Conservation (phyloP, 1,284 basidiomycete genomes). For the Ceratobasidium sp. region DNA sequence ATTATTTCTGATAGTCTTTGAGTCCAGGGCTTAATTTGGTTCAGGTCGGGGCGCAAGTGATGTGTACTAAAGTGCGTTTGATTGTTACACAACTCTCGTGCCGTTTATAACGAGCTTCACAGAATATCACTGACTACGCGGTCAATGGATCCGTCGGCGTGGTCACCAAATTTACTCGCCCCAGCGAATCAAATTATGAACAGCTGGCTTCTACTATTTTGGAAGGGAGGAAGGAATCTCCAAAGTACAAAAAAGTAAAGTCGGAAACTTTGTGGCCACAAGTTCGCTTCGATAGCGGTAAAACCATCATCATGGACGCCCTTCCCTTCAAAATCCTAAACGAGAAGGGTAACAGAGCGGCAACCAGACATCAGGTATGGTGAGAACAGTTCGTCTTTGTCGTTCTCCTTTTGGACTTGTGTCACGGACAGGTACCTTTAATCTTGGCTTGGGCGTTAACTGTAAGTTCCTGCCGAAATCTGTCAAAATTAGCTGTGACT, state of each 20-base stretch:
- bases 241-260: no score
- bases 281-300: slow-evolving; percentile 42
- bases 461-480: not conserved
- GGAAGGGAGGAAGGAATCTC: no score
- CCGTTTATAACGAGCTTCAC: no score
- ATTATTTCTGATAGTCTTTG: no score
- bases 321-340: slow-evolving; percentile 51
- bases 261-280: slow-evolving; percentile 46
- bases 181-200: no score
- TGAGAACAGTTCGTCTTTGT: no score
- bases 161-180: slow-evolving; percentile 7
- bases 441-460: slow-evolving; percentile 73
- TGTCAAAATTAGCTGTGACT: no score
- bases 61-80: slow-evolving; percentile 44
- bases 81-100: no score
- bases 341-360: slow-evolving; percentile 50
- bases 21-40: not conserved
- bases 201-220: no score
- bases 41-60: slow-evolving; percentile 47
- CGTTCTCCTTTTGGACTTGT: no score
- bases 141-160: slow-evolving; percentile 47
- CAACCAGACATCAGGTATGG: no score
- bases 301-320: slow-evolving; percentile 40
- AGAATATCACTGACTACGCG: no score
- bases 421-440: slow-evolving; percentile 51